phyloP scores from a whole-genome alignment of 305 asterid species.

The Nicotiana rustica region DNA sequence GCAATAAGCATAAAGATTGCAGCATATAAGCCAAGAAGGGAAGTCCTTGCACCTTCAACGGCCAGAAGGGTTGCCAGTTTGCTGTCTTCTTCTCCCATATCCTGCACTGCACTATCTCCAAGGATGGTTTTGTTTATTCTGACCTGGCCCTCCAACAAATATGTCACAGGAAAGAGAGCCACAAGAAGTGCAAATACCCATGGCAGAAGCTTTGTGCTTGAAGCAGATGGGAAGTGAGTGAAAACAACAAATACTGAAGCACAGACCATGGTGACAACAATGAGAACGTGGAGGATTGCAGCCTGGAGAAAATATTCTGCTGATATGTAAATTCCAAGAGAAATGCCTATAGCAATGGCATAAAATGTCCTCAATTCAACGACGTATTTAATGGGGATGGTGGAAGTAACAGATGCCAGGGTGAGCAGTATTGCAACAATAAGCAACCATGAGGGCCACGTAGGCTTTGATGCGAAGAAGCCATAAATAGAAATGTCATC shows the following conservation, averaged over 20 bases:
- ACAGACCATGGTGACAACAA: conserved; percentile 91
- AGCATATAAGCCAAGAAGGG: conserved; percentile 94
- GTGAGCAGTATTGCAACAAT: conserved; percentile 85
- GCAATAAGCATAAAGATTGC: conserved; percentile 97
- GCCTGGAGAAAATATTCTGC: conserved; percentile 97
- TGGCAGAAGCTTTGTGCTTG: conserved; percentile 92
- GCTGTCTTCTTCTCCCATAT: conserved; percentile 73
- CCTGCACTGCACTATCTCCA: conserved; percentile 59
- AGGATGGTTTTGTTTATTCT: conserved; percentile 70
- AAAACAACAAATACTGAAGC: conserved; percentile 87
- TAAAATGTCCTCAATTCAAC: conserved; percentile 86
- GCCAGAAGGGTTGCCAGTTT: conserved; percentile 82
- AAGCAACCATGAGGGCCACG: conserved; percentile 99
- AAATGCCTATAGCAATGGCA: conserved; percentile 80
- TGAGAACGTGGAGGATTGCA: conserved; percentile 79
- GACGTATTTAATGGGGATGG: conserved; percentile 85
- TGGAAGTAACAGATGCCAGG: conserved; percentile 89
- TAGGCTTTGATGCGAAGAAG: conserved; percentile 82
- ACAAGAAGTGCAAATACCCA: conserved; percentile 96
- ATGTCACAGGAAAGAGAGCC: conserved; percentile 98
- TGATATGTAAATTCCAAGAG: conserved; percentile 90
- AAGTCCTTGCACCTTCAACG: conserved; percentile 94
- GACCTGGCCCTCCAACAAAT: conserved; percentile 93
- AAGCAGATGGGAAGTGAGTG: conserved; percentile 96
- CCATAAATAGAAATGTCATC: conserved; percentile 98